Evolutionary conservation across 306 rosid species (phyloP).

Genomic region (Quercus engelmannii): DNA sequence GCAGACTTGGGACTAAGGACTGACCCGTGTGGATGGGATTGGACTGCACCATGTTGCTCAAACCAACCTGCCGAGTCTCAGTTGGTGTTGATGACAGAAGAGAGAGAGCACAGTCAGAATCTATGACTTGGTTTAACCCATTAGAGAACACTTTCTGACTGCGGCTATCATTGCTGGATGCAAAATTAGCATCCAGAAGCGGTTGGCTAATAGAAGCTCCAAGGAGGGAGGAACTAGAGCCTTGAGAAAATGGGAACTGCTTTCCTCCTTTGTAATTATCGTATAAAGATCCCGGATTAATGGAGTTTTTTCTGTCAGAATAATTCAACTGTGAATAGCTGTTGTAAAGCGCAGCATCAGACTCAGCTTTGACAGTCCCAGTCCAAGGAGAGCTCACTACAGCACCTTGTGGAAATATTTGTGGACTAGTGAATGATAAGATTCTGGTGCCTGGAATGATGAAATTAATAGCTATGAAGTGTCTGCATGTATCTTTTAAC

Average conservation of each 20-base stretch:
- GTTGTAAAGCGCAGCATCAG: slow-evolving; percentile 1
- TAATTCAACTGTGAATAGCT: slow-evolving; percentile 11
- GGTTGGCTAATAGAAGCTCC: slow-evolving; percentile 20
- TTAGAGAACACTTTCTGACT: slow-evolving; percentile 24
- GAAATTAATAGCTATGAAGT: neutral
- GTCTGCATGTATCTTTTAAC: neutral
- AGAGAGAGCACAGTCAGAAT: slow-evolving; percentile 59
- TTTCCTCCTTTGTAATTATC: slow-evolving; percentile 23
- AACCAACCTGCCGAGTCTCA: slow-evolving; percentile 27
- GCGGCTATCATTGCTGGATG: slow-evolving; percentile 19
- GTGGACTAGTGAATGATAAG: slow-evolving; percentile 30
- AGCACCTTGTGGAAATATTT: slow-evolving; percentile 16
- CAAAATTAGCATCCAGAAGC: neutral
- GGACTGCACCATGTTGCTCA: slow-evolving; percentile 32
- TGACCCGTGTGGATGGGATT: slow-evolving; percentile 18
- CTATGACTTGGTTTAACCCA: slow-evolving; percentile 12
- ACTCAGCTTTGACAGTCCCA: slow-evolving; percentile 22
- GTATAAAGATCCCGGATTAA: slow-evolving; percentile 10
- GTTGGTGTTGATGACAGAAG: slow-evolving; percentile 60
- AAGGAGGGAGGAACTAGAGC: slow-evolving; percentile 13
- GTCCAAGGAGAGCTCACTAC: slow-evolving; percentile 27
- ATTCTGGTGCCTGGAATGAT: slow-evolving; percentile 28
- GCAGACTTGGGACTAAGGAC: slow-evolving; percentile 9
- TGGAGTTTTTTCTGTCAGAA: slow-evolving; percentile 14
- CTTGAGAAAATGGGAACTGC: slow-evolving; percentile 20